Conservation (phyloP, 1,139 yeast species). For the Lizanozyma gosingica region DNA sequence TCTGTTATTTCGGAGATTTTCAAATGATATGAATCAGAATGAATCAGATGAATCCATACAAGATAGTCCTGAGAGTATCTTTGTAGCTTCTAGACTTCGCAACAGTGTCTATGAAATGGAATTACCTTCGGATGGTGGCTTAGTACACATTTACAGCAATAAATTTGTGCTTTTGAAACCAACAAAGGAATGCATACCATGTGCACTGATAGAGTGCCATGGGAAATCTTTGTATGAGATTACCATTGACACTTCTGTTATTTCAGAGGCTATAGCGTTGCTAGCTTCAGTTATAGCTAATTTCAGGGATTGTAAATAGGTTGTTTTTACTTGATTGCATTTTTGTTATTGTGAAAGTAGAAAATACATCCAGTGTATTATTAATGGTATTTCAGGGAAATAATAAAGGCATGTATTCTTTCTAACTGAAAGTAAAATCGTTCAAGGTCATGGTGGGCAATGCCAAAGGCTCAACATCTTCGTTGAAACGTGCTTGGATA, state of each 20-base stretch:
- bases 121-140: not conserved
- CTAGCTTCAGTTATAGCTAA: not conserved
- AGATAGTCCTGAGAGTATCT: not conserved
- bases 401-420: too few relatives aligned
- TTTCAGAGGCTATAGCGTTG: not conserved
- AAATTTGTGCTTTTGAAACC: not conserved
- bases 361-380: too few relatives aligned
- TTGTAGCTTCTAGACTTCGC: not conserved
- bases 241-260: not conserved
- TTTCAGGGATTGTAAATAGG: not conserved
- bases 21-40: not conserved
- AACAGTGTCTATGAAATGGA: not conserved
- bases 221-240: not conserved
- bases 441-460: constrained; percentile 26
- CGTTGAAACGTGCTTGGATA: constrained; percentile 26
- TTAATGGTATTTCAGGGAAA: too few relatives aligned
- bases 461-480: constrained; percentile 25
- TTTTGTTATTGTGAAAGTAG: too few relatives aligned
- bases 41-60: not conserved
- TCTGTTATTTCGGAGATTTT: not conserved
- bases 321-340: too few relatives aligned
- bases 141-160: not conserved
- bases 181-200: not conserved
- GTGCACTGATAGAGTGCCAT: not conserved
- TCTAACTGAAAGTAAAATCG: constrained; percentile 22